Evolutionary conservation across 768 basidiomycete genomes (phyloP).

Genomic region (Pisolithus marmoratus): DNA sequence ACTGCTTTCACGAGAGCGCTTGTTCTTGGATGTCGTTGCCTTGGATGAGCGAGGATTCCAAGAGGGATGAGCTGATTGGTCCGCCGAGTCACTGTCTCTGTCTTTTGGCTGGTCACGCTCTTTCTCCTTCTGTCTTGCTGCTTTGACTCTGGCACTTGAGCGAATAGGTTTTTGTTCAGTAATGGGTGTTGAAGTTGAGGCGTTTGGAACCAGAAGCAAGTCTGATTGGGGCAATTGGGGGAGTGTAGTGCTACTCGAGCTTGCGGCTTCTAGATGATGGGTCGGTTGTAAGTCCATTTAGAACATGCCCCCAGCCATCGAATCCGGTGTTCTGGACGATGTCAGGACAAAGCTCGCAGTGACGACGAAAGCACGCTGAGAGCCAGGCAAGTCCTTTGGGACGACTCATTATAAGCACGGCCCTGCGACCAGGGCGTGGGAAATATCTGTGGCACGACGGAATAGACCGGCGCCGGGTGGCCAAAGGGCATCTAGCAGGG

Average conservation of each 20-base stretch:
- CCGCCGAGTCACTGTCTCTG: conserved; percentile 47
- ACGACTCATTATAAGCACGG: conserved; percentile 8
- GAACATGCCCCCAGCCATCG: conserved; percentile 85
- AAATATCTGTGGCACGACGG: conserved; percentile 14
- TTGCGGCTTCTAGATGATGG: conserved; percentile 66
- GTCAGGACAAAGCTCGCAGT: conserved; percentile 20
- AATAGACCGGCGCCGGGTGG: neutral
- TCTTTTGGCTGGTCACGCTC: conserved; percentile 49
- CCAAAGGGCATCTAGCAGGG: neutral
- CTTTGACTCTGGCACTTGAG: conserved; percentile 72
- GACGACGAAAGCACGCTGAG: conserved; percentile 18
- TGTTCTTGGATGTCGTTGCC: conserved; percentile 34
- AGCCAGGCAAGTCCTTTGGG: conserved; percentile 13
- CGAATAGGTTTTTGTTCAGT: conserved; percentile 57
- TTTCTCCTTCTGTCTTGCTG: conserved; percentile 63
- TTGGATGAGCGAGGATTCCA: conserved; percentile 41
- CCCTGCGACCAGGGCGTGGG: conserved; percentile 25
- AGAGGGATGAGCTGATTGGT: conserved; percentile 34
- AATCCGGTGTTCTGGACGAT: conserved; percentile 29
- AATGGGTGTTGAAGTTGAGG: conserved; percentile 29
- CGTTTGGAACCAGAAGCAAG: conserved; percentile 30
- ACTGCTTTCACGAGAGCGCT: conserved; percentile 47
- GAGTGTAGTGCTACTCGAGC: conserved; percentile 46
- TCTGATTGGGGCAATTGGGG: conserved; percentile 40
- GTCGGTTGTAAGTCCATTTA: conserved; percentile 88